Conservation (phyloP, 1,284 basidiomycete genomes). For the Kalmanozyma brasiliensis region DNA sequence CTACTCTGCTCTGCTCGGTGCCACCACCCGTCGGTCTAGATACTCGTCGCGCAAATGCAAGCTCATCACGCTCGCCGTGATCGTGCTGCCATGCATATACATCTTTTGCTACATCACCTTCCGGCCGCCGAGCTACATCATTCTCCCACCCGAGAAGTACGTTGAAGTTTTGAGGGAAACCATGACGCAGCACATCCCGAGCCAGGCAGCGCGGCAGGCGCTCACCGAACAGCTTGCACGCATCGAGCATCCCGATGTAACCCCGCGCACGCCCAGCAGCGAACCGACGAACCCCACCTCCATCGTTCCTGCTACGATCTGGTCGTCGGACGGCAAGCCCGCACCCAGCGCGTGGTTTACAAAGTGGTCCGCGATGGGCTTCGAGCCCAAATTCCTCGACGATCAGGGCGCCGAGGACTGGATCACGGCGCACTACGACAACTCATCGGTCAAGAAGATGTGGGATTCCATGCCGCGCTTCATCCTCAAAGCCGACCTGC, state of each 20-base stretch:
- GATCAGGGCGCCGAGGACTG: slow-evolving; percentile 42
- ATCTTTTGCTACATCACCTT: slow-evolving; percentile 39
- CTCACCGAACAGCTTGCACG: slow-evolving; percentile 29
- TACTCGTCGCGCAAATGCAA: slow-evolving; percentile 36
- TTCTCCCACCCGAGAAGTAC: slow-evolving; percentile 41
- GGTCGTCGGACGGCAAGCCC: slow-evolving; percentile 48
- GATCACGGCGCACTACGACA: slow-evolving; percentile 31
- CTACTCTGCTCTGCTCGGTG: slow-evolving; percentile 27
- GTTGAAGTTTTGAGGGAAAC: slow-evolving; percentile 33
- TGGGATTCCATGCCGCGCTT: slow-evolving; percentile 49
- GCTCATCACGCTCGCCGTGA: slow-evolving; percentile 16
- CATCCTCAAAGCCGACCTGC: slow-evolving; percentile 52
- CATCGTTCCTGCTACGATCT: slow-evolving; percentile 35
- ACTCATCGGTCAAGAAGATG: slow-evolving; percentile 35
- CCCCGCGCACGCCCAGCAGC: not conserved
- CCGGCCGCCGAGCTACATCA: slow-evolving; percentile 44
- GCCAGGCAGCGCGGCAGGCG: slow-evolving; percentile 17
- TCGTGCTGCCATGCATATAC: slow-evolving; percentile 28
- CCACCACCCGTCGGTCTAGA: slow-evolving; percentile 25
- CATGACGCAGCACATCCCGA: slow-evolving; percentile 36
- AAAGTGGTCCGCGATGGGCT: slow-evolving; percentile 47
- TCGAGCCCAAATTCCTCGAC: slow-evolving; percentile 49
- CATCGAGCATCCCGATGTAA: slow-evolving; percentile 20
- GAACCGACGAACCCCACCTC: slow-evolving; percentile 9
- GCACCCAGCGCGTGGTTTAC: slow-evolving; percentile 31